A percentile compares a stretch with the other conserved stretches of the same genome.
phyloP scores from a whole-genome alignment of 2,329 filamentous ascomycete species.

The Neonectria neomacrospora region DNA sequence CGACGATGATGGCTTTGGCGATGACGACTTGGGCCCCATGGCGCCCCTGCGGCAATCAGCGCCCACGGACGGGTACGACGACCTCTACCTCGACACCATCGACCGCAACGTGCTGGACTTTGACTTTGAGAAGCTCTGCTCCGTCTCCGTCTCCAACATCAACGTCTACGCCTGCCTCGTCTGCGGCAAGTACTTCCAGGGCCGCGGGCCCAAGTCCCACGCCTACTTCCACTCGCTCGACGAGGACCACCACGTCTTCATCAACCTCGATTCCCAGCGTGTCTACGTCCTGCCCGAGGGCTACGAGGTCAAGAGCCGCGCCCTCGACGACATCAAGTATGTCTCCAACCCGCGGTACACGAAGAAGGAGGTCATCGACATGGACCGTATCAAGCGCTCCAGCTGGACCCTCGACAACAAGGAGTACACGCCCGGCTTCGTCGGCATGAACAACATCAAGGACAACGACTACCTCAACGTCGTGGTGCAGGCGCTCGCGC shows the following conservation, averaged over 20 bases:
- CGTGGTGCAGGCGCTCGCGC: conserved; percentile 88
- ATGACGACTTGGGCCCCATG: conserved; percentile 53
- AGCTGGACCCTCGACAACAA: conserved; percentile 84
- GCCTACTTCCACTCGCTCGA: conserved; percentile 98
- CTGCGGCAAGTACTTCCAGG: conserved; percentile 98
- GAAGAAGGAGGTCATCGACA: conserved; percentile 79
- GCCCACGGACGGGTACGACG: conserved; percentile 88
- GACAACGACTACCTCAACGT: conserved; percentile 99
- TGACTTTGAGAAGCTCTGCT: conserved; percentile 99
- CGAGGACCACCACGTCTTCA: conserved; percentile 94
- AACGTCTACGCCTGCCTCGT: conserved; percentile 98
- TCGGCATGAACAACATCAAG: conserved; percentile 99
- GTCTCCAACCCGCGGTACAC: conserved; percentile 92
- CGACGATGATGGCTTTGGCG: conserved; percentile 54
- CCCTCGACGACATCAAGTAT: conserved; percentile 97
- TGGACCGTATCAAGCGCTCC: conserved; percentile 73
- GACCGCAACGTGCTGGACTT: conserved; percentile 93
- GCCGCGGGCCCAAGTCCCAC: conserved; percentile 90
- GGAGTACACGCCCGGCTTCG: conserved; percentile 91
- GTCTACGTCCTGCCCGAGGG: conserved; percentile 95
- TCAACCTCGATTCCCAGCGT: conserved; percentile 94
- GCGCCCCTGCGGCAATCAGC: conserved; percentile 67
- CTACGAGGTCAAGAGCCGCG: conserved; percentile 95
- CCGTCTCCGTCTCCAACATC: conserved; percentile 94
- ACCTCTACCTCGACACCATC: conserved; percentile 98